A percentile compares a stretch with the other conserved stretches of the same genome.
Conservation (phyloP, 179 eudicot genomes). For the Silene vulgaris region DNA sequence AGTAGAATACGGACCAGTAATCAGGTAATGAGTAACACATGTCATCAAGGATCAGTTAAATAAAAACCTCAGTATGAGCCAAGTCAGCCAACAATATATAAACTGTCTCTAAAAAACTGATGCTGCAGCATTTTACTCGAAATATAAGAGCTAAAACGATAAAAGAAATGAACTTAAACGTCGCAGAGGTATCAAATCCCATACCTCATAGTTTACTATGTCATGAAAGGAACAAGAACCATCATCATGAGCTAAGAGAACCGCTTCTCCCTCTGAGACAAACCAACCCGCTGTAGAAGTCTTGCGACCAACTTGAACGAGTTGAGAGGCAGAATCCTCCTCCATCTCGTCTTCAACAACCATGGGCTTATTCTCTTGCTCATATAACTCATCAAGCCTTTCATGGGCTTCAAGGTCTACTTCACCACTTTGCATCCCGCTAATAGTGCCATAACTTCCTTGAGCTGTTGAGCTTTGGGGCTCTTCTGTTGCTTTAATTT, state of each 20-base stretch:
- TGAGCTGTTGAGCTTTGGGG: constrained; percentile 30
- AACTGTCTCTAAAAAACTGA: not conserved
- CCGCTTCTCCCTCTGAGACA: constrained; percentile 87
- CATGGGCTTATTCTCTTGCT: constrained; percentile 49
- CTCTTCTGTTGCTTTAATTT: constrained; percentile 46
- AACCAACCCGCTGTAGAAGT: constrained; percentile 85
- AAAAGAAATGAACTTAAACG: not conserved
- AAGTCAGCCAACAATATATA: not conserved
- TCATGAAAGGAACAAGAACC: constrained; percentile 84
- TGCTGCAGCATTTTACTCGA: not conserved
- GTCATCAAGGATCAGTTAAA: not conserved
- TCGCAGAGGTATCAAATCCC: not conserved
- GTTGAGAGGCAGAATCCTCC: constrained; percentile 38
- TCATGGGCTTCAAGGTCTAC: constrained; percentile 48
- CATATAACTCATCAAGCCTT: constrained; percentile 58
- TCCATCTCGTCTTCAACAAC: constrained; percentile 50
- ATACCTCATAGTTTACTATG: constrained; percentile 69
- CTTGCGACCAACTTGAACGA: constrained; percentile 63
- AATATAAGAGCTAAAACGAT: not conserved
- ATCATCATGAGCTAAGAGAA: constrained; percentile 80
- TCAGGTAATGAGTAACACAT: too few species aligned
- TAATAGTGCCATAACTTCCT: constrained; percentile 27
- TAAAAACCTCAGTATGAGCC: not conserved
- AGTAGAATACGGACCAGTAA: too few species aligned
- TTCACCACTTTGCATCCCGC: constrained; percentile 29